phyloP scores from a whole-genome alignment of 2,329 filamentous ascomycete species.

The Leptoxyphium fumago region DNA sequence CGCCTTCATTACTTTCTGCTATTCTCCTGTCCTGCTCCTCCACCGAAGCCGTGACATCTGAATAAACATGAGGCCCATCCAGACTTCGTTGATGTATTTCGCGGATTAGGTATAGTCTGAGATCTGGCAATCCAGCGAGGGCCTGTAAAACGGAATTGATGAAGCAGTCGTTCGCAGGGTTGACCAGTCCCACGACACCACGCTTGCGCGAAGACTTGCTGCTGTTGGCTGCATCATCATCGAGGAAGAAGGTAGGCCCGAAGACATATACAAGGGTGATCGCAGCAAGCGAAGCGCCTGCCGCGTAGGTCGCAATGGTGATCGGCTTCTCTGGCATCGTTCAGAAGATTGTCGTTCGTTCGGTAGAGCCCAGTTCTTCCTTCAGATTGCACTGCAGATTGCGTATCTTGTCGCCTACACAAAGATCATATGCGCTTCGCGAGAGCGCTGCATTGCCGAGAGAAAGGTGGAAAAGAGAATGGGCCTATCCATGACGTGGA shows the following conservation, averaged over 20 bases:
- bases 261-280: conserved; percentile 95
- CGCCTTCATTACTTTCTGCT: conserved; percentile 34
- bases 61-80: conserved; percentile 64
- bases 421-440: no score
- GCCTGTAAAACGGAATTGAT: conserved; percentile 96
- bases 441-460: no score
- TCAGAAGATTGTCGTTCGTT: neutral
- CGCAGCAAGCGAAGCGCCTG: conserved; percentile 85
- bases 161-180: conserved; percentile 69
- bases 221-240: conserved; percentile 52
- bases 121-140: conserved; percentile 73
- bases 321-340: conserved; percentile 68
- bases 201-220: conserved; percentile 55
- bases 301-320: conserved; percentile 82
- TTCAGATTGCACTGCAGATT: no score
- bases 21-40: conserved; percentile 42
- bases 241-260: conserved; percentile 89
- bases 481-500: no score
- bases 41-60: conserved; percentile 35
- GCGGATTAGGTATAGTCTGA: conserved; percentile 81
- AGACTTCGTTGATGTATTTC: conserved; percentile 75
- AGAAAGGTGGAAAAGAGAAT: no score
- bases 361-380: no score
- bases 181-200: conserved; percentile 74
- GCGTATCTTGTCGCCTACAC: no score